A percentile compares a stretch with the other conserved stretches of the same genome.
Conservation (phyloP, 768 basidiomycete genomes). For the Guyanaporus albipodus region DNA sequence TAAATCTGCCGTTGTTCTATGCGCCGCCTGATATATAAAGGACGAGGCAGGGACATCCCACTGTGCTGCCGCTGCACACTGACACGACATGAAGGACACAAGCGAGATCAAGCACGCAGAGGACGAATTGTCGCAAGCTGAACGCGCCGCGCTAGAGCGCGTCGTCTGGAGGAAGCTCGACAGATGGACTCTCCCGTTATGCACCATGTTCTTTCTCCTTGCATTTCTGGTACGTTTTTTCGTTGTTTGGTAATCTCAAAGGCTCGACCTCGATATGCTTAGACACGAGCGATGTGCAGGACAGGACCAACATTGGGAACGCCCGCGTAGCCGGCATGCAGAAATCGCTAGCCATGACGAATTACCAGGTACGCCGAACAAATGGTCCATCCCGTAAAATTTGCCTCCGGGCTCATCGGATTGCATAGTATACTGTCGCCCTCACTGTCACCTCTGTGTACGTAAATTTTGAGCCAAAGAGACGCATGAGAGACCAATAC, state of each 20-base stretch:
- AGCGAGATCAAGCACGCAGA: constrained; percentile 3
- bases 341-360: constrained; percentile 35
- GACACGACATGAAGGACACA: not conserved
- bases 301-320: constrained; percentile 49
- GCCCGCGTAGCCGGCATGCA: constrained; percentile 60
- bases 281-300: constrained; percentile 17
- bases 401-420: not conserved
- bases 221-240: constrained; percentile 42
- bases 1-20: no score
- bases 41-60: no score
- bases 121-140: constrained; percentile 3
- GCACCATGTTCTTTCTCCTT: constrained; percentile 46
- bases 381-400: not conserved
- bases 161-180: constrained; percentile 50
- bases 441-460: constrained; percentile 23
- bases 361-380: constrained; percentile 19
- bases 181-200: constrained; percentile 43
- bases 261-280: not conserved
- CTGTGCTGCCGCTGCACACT: no score
- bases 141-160: constrained; percentile 28
- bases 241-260: no score
- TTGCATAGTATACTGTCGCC: constrained; percentile 33
- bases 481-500: not conserved
- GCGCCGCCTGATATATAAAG: no score
- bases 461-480: no score